Evolutionary conservation across 768 basidiomycete species (phyloP), one percentile per base, ranked within the genome.

Genomic region (Phanerodontia chrysosporium): DNA sequence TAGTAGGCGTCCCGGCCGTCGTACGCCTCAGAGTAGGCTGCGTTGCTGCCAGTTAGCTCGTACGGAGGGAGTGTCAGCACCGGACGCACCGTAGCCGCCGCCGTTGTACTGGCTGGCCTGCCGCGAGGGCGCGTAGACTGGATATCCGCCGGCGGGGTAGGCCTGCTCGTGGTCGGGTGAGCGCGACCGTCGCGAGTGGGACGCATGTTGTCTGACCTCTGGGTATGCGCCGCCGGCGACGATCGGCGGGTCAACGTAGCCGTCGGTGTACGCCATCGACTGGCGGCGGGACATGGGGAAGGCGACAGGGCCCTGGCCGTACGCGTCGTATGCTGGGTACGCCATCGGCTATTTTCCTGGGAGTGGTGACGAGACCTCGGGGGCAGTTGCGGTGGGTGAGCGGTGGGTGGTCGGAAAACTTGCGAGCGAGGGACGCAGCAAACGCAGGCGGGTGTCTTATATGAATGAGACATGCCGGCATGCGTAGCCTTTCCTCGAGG

Each of bases 21-120:
- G 45, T 79, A 63, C 62, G 85, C 83, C 58, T 87, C 86, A 4
- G 52, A 21, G 67, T 84, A 86, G 22, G 80, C 80, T 83, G 54
- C 32, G 1, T 52, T 24, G 30, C 45, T 24, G 29, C 22, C 44
- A 51, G 58, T 25, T 18, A 53, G 18, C 45, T 46, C 36, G 56
- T 52, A 64, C 35, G 13, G n/a, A n/a, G n/a, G n/a, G n/a, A n/a
- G n/a, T n/a, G n/a, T n/a, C n/a, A n/a, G n/a, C n/a, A n/a, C n/a
- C n/a, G n/a, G n/a, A 61, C 60, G 49, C 2, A 67, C 67, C 63
- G 22, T 24, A 39, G 52, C 35, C 52, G 35, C 52, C 51, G 36
- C 58, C 39, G 45, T 44, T 62, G 49, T 65, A 67, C 35, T 63
- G 64, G 54, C 69, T 70, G 18, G 64, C 49, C 21, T 65, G 61